Evolutionary conservation across 257 asterid species (phyloP), one percentile per base, ranked within the genome.

Genomic region (Vinca minor): DNA sequence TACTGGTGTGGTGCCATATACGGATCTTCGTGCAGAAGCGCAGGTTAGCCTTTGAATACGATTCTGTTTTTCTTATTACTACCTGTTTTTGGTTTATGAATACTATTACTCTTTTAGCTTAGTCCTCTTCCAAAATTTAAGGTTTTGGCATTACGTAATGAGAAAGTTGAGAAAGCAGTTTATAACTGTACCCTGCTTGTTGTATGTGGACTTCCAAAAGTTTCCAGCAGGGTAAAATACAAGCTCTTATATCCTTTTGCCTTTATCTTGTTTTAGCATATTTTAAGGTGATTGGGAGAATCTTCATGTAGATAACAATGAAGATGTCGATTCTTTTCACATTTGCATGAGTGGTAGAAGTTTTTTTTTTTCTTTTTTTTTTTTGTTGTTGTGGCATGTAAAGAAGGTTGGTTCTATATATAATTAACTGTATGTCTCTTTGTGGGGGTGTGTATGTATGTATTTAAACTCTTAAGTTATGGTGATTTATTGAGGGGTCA

Each of bases 21-120:
- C 98, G 18, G 98, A 93, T 78, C 95, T 89, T 59, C 96, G 94
- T 74, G 92, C 98, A 35, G 98, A 93, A 81, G 88, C 95, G 64
- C 91, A 93, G 94, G 97, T 89, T 64, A 59, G 66, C 32, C 45
- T 59, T 65, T 61, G 15, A 17, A 54, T 29, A 57, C 25, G 12
- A 61, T 71, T 41, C 34, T n/a, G 13, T 21, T 31, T 53, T 59
- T 78, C 31, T 36, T 50, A 45, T 29, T 64, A 21, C 38, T 49
- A 35, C 0, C 17, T n/a, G n/a, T 23, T 56, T 14, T 29, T 28
- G 54, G 13, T 14, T 23, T 47, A 34, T 32, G 38, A n/a, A 17
- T 52, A n/a, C 31, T 20, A 66, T 38, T 39, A 13, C 20, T 52
- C n/a, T 49, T 56, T 20, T 59, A 11, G 41, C 45, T 49, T 11